Conservation (phyloP, 2,329 filamentous ascomycete species). For the Neonectria hederae region DNA sequence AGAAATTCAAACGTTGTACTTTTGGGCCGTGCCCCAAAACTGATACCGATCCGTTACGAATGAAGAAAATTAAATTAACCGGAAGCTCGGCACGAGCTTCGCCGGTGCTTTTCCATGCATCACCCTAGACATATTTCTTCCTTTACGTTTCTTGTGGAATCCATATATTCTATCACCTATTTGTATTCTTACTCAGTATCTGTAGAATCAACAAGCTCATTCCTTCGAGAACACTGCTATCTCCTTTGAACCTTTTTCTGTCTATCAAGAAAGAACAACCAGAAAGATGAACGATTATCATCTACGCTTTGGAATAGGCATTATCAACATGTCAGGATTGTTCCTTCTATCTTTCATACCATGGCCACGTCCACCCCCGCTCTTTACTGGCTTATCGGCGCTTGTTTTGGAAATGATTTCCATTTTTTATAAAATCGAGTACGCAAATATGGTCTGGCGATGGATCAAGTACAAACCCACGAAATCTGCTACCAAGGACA, state of each 20-base stretch:
- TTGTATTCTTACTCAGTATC: neutral
- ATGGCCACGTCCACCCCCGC: slow-evolving; percentile 9
- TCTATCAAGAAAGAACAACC: neutral
- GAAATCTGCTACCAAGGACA: neutral
- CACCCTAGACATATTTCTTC: neutral
- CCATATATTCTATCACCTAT: neutral
- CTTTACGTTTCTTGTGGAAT: neutral
- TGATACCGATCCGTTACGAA: neutral
- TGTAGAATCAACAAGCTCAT: neutral
- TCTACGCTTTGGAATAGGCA: slow-evolving; percentile 2
- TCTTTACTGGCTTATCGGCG: slow-evolving; percentile 9
- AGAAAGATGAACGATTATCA: slow-evolving; percentile 3
- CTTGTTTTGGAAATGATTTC: slow-evolving; percentile 3
- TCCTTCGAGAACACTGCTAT: neutral
- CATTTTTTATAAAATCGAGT: neutral
- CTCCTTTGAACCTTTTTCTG: neutral
- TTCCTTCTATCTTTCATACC: slow-evolving; percentile 10
- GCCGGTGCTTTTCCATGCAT: neutral
- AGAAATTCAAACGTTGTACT: neutral
- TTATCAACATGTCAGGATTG: slow-evolving; percentile 7
- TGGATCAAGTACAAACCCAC: slow-evolving; percentile 9
- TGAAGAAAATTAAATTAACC: neutral
- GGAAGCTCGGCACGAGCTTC: neutral
- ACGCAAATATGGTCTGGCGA: slow-evolving; percentile 5
- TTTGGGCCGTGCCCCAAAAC: neutral